Evolutionary conservation across 192 early-diverging fungal genomes (phyloP), one percentile per base, ranked within the genome.

Genomic region (Backusella circina): DNA sequence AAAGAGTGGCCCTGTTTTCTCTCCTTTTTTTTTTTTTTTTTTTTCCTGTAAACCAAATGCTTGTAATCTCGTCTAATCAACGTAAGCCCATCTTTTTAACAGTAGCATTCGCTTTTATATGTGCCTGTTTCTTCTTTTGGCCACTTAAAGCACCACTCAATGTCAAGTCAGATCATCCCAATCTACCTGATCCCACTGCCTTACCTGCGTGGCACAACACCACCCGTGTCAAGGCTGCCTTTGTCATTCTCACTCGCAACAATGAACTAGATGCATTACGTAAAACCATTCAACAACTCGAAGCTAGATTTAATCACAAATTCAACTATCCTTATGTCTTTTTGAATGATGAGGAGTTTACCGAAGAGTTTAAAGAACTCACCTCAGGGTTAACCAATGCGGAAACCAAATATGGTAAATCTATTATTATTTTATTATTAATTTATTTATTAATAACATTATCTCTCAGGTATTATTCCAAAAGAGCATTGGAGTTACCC

Each of bases 291-390:
- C 84, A 83, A 54, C 87, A 93, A 71, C 75, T 96, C n/a, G 93
- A 96, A 76, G 88, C 93, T 71, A 83, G 94, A 33, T 95, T 95
- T 81, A 96, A 96, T 78, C 50, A 74, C 50, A 86, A 88, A 65
- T 94, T 88, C 82, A 86, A 92, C 70, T 97, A 96, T 76, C 93
- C 94, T 0, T 97, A 93, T 80, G 90, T 97, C 47, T 95, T 95
- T 73, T 80, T 97, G 50, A 97, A 96, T 82, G 91, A 97, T 26
- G 86, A 83, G 47, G 85, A 87, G 0, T 96, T 96, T 72, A 85
- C 86, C 1, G 83, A 88, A 13, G 84, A 92, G 65, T 97, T 97
- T 75, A 85, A 84, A 74, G 81, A 79, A 32, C 76, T 83, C 26
- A 89, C 88, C 31, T 75, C 82, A 13, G 84, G 83, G 0, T 81